Evolutionary conservation across 2,329 filamentous ascomycete genomes (phyloP), one percentile per base, ranked within the genome.

Genomic region (Pseudogymnoascus sp.): DNA sequence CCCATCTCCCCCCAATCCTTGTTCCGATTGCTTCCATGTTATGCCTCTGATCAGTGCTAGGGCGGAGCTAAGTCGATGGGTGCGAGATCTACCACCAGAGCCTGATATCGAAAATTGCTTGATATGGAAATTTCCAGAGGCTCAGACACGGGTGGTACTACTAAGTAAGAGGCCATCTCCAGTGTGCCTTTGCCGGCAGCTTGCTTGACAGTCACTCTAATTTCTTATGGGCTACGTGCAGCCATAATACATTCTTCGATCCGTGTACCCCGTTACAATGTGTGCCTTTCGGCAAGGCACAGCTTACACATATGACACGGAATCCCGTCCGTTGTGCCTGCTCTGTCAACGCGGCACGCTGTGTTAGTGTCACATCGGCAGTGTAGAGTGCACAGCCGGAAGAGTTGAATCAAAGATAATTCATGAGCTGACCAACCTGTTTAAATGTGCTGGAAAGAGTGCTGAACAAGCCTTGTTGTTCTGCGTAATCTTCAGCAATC

Each of bases 1-100:
- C 29, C 48, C 48, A 35, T 55, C 48, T 33, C 48, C 48, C 10
- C 48, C 48, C 10, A 55, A 55, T 55, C 29, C 48, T 55, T 55
- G 48, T 33, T 55, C 15, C 48, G 48, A 55, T 55, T n/a, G 48
- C 48, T 55, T 55, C 48, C 48, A 55, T 55, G 29, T 55, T 33
- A 55, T 35, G 48, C 48, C 48, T 55, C 42, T 29, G 21, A 51
- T 29, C 42, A 51, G 25, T 15, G 42, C 42, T 31, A 51, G 48
- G 9, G 48, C 21, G 48, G 48, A 33, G 48, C 48, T 55, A 55
- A 21, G 29, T 8, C 48, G 48, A 55, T 55, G 29, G 48, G n/a
- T 33, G n/a, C 12, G 48, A 55, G 48, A 55, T 55, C 48, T 55
- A 12, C 48, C 48, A 55, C 35, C 35, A 15, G 48, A 55, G 48